These are phyloP conservation scores for Artemisia tridentata DNA, from an alignment of 129 eudicot genomes.

Conservation along the genomic window DNA sequence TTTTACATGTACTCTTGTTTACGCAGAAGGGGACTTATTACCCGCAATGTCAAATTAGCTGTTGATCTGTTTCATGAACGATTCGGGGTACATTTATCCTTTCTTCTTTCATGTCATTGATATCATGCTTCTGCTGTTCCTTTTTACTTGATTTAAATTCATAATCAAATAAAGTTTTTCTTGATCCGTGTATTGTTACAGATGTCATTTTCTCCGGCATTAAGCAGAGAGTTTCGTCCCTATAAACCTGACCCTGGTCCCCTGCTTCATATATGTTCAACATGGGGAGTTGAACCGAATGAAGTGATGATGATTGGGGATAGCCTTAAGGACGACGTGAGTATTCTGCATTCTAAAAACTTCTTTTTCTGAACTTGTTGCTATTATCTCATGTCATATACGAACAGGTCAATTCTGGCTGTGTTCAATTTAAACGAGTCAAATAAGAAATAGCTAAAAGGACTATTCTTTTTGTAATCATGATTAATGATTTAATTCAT, in stretches of 20 bases:
- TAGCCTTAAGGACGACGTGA: constrained; percentile 95
- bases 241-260: constrained; percentile 98
- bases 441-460: too few species aligned
- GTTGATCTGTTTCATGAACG: constrained; percentile 86
- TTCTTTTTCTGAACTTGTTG: neutral
- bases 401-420: too few species aligned
- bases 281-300: constrained; percentile 75
- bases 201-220: constrained; percentile 85
- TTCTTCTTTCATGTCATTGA: neutral
- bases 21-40: constrained; percentile 89
- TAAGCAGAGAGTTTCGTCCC: constrained; percentile 95
- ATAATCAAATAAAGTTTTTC: neutral
- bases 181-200: constrained; percentile 36
- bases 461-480: too few species aligned
- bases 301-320: constrained; percentile 99
- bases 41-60: constrained; percentile 85
- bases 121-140: neutral
- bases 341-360: constrained; percentile 22
- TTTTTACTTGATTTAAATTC: neutral
- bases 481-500: too few species aligned
- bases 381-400: too few species aligned
- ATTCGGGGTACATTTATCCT: constrained; percentile 63
- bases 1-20: constrained; percentile 13
- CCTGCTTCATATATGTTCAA: constrained; percentile 78
- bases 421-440: too few species aligned